phyloP scores from a whole-genome alignment of 164 flowering plant species.

The Stephania cephalantha region DNA sequence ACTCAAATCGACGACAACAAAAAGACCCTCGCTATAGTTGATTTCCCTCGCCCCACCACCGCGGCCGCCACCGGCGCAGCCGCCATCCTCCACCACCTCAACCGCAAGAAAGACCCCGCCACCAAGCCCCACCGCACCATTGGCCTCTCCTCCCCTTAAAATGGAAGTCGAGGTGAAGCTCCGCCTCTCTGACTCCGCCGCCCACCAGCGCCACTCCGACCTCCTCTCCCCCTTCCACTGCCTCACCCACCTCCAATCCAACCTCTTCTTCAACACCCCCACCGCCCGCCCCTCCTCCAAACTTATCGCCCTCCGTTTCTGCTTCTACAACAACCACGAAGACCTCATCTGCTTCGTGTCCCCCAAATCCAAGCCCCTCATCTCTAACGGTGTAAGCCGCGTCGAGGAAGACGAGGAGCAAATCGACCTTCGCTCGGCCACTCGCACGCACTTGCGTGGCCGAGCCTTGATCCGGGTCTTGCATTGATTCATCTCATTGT shows the following conservation, averaged over 20 bases:
- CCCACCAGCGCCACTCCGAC: conserved; percentile 55
- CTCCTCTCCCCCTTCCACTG: conserved; percentile 52
- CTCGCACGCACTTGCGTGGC: conserved; percentile 48
- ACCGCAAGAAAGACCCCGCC: conserved; percentile 15
- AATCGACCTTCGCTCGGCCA: conserved; percentile 25
- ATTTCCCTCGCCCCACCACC: conserved; percentile 4
- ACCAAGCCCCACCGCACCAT: no score
- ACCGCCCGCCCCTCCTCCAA: conserved; percentile 35
- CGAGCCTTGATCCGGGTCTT: conserved; percentile 26
- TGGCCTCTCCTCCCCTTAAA: no score
- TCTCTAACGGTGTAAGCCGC: conserved; percentile 57
- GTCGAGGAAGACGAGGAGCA: conserved; percentile 64
- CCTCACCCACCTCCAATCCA: conserved; percentile 58
- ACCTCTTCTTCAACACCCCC: conserved; percentile 61
- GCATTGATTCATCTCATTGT: no score
- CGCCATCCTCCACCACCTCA: conserved; percentile 28
- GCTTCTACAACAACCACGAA: conserved; percentile 43
- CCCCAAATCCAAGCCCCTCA: conserved; percentile 48
- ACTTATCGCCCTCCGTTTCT: conserved; percentile 59
- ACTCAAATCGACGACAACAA: no score
- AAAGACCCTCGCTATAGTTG: no score
- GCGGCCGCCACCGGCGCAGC: conserved; percentile 21
- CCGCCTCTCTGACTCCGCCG: conserved; percentile 39
- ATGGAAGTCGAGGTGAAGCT: conserved; percentile 82
- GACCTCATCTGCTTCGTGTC: conserved; percentile 54